phyloP scores from a whole-genome alignment of 2,329 filamentous ascomycete species.

The Pseudogymnoascus sp. region DNA sequence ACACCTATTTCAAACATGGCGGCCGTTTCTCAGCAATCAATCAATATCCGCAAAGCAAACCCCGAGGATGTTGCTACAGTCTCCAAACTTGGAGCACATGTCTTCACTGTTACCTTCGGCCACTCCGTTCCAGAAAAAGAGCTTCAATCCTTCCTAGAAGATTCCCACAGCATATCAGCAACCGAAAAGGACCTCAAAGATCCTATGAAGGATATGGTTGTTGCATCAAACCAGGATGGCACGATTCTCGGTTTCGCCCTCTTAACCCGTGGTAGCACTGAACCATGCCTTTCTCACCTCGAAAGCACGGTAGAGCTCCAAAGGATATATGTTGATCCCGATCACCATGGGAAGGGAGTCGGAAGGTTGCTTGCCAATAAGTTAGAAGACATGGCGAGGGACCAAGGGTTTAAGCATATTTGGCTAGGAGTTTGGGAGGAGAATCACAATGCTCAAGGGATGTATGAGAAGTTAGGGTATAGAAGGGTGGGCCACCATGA shows the following conservation, averaged over 20 bases:
- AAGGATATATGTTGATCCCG: conserved; percentile 33
- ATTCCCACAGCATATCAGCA: conserved; percentile 28
- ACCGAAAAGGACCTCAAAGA: conserved; percentile 22
- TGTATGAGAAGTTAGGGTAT: conserved; percentile 36
- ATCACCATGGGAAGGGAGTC: conserved; percentile 32
- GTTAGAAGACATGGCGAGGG: conserved; percentile 29
- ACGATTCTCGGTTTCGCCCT: conserved; percentile 34
- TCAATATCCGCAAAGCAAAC: conserved; percentile 23
- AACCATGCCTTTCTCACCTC: conserved; percentile 31
- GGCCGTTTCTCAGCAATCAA: background rate
- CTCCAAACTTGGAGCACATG: conserved; percentile 27
- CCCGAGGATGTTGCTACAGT: conserved; percentile 27
- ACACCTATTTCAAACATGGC: background rate
- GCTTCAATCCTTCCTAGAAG: conserved; percentile 31
- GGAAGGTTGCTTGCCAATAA: conserved; percentile 28
- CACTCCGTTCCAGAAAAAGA: conserved; percentile 33
- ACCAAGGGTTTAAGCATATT: conserved; percentile 31
- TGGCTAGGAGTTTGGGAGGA: conserved; percentile 43
- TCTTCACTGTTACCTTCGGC: conserved; percentile 35
- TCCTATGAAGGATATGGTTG: conserved; percentile 21
- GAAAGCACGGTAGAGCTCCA: conserved; percentile 31
- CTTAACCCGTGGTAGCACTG: conserved; percentile 30
- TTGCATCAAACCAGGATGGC: conserved; percentile 22
- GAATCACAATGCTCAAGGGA: conserved; percentile 31
- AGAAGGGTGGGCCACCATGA: conserved; percentile 32